Conservation (phyloP, 2,329 filamentous ascomycete species). For the Emergomyces africanus region DNA sequence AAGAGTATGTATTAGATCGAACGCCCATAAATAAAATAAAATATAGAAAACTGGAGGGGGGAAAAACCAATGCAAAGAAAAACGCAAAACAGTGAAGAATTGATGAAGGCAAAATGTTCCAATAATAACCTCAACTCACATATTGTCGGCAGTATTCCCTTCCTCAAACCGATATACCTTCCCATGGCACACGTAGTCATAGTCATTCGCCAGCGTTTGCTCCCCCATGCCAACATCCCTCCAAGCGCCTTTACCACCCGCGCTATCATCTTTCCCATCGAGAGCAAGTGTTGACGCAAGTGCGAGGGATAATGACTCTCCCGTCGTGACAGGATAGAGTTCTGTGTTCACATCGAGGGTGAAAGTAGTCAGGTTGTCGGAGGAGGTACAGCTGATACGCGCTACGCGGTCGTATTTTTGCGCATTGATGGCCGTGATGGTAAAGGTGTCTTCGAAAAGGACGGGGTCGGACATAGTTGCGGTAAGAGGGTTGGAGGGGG, state of each 20-base stretch:
- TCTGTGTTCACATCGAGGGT: constrained; percentile 90
- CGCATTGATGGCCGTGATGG: constrained; percentile 62
- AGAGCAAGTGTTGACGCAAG: constrained; percentile 75
- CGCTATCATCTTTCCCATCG: constrained; percentile 66
- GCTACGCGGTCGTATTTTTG: constrained; percentile 93
- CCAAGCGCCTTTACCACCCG: constrained; percentile 55
- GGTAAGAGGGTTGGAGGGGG: constrained; percentile 17
- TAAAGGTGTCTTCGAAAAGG: constrained; percentile 89
- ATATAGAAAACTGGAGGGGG: not conserved
- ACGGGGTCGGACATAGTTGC: constrained; percentile 66
- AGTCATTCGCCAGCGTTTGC: constrained; percentile 41
- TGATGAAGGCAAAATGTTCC: not conserved
- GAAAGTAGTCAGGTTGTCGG: constrained; percentile 62
- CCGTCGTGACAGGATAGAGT: constrained; percentile 63
- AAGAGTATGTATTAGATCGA: constrained; percentile 15
- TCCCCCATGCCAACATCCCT: constrained; percentile 52
- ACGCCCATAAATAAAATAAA: not conserved
- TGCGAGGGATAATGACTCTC: constrained; percentile 67
- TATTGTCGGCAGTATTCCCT: constrained; percentile 57
- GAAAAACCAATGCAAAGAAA: not conserved
- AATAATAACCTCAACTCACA: constrained; percentile 50
- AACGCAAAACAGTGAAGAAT: not conserved
- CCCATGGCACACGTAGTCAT: constrained; percentile 40
- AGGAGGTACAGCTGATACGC: constrained; percentile 64
- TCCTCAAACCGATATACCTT: constrained; percentile 42